phyloP scores from a whole-genome alignment of 148 eudicot genomes.

The Rhododendron ovatum region DNA sequence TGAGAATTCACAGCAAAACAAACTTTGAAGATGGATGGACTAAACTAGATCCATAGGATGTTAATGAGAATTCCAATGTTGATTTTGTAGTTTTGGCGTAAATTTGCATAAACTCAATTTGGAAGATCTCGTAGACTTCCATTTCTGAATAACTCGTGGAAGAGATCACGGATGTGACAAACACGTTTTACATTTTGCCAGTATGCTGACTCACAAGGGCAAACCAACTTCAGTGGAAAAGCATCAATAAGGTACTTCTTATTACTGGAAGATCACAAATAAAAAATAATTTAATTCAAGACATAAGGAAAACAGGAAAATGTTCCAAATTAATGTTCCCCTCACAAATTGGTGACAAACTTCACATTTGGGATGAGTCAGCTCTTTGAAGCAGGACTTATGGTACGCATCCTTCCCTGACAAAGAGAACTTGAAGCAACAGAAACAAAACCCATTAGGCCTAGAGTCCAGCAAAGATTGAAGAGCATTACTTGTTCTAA shows the following conservation, averaged over 20 bases:
- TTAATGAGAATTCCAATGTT: background rate
- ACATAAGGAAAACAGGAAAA: background rate
- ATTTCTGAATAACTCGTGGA: background rate
- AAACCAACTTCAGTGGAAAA: background rate
- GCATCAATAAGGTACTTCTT: background rate
- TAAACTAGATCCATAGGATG: background rate
- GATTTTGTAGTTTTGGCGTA: background rate
- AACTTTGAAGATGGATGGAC: background rate
- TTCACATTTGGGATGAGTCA: conserved; percentile 90
- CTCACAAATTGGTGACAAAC: conserved; percentile 95
- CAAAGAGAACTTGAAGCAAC: conserved; percentile 89
- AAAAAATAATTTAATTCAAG: background rate
- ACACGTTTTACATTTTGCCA: background rate
- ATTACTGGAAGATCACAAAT: background rate
- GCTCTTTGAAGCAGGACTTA: conserved; percentile 82
- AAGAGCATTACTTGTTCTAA: background rate
- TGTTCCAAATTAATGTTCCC: background rate
- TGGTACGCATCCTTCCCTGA: conserved; percentile 94
- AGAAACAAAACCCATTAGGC: conserved; percentile 49
- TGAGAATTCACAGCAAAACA: background rate
- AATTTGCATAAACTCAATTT: background rate
- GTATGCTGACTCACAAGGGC: background rate
- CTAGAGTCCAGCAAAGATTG: conserved; percentile 9
- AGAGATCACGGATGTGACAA: background rate
- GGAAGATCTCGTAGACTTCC: background rate